Evolutionary conservation across 2,329 filamentous ascomycete genomes (phyloP).

Genomic region (Xylaria sp.): DNA sequence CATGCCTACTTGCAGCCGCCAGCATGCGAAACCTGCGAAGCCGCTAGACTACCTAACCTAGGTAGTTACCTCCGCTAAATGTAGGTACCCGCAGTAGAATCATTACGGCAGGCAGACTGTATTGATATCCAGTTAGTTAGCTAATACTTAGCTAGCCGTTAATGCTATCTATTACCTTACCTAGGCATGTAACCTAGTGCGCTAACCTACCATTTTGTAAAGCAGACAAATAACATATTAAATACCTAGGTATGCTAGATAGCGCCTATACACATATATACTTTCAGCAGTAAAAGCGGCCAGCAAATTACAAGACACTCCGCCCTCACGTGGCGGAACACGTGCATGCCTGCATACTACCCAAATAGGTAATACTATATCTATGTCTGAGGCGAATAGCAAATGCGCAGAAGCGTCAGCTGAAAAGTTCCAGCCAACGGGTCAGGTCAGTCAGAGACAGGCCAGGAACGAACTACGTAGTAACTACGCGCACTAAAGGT

Average conservation of each 20-base stretch:
- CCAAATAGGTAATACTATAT: not conserved
- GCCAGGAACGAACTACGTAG: no score
- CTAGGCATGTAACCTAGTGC: no score
- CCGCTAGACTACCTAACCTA: no score
- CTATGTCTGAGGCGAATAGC: slow-evolving; percentile 18
- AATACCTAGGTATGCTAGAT: not conserved
- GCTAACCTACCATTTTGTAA: not conserved
- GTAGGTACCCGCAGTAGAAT: not conserved
- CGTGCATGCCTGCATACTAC: slow-evolving; percentile 2
- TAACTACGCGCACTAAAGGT: no score
- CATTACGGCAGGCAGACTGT: no score
- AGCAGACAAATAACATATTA: not conserved
- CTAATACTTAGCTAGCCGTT: no score
- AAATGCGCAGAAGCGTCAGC: slow-evolving; percentile 7
- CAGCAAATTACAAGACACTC: slow-evolving; percentile 21
- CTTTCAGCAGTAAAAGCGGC: not conserved
- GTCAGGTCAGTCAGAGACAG: not conserved
- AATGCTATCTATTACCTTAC: not conserved
- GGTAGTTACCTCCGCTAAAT: not conserved
- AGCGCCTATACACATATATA: not conserved
- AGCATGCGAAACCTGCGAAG: not conserved
- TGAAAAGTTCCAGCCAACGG: slow-evolving; percentile 8
- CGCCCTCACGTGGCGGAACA: slow-evolving; percentile 19
- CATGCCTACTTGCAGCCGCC: not conserved
- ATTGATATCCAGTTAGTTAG: not conserved